phyloP scores from a whole-genome alignment of 2,329 filamentous ascomycete species.

The Shiraia sp. region DNA sequence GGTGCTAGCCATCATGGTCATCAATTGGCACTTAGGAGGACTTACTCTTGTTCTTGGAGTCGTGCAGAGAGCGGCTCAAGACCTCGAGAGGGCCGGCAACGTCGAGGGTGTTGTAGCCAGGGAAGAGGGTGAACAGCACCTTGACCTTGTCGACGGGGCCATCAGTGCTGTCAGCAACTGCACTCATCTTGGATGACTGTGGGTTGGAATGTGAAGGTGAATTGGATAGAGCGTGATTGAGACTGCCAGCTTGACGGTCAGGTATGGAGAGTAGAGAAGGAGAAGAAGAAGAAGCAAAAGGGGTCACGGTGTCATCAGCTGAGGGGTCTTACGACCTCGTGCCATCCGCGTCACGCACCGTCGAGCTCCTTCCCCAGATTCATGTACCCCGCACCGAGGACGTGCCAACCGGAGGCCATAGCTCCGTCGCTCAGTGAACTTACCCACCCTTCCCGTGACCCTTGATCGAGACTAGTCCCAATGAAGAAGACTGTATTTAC shows the following conservation, averaged over 20 bases:
- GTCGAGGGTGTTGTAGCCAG: conserved; percentile 61
- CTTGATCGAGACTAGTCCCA: too few relatives aligned
- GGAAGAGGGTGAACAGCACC: conserved; percentile 63
- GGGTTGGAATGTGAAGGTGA: conserved; percentile 18
- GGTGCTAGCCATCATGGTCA: not conserved
- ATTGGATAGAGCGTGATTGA: conserved; percentile 17
- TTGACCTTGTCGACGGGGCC: conserved; percentile 62
- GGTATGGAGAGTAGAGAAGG: conserved; percentile 5
- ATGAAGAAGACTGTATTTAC: too few relatives aligned
- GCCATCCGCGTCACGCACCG: conserved; percentile 23
- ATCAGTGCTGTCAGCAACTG: conserved; percentile 44
- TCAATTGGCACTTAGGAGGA: conserved; percentile 7
- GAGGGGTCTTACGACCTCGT: conserved; percentile 26
- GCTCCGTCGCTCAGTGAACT: conserved; percentile 9
- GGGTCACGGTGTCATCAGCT: conserved; percentile 18
- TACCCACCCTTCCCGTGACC: conserved; percentile 7
- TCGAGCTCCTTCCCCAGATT: conserved; percentile 26
- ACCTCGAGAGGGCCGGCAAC: conserved; percentile 63
- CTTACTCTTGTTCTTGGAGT: conserved; percentile 57
- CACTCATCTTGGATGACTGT: conserved; percentile 43
- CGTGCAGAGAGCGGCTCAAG: conserved; percentile 58
- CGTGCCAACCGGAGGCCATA: conserved; percentile 16
- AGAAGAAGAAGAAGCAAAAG: conserved; percentile 4
- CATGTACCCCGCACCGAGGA: conserved; percentile 27
- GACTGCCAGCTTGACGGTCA: conserved; percentile 6